Conservation (phyloP, 306 rosid genomes). For the Glycine tomentella region DNA sequence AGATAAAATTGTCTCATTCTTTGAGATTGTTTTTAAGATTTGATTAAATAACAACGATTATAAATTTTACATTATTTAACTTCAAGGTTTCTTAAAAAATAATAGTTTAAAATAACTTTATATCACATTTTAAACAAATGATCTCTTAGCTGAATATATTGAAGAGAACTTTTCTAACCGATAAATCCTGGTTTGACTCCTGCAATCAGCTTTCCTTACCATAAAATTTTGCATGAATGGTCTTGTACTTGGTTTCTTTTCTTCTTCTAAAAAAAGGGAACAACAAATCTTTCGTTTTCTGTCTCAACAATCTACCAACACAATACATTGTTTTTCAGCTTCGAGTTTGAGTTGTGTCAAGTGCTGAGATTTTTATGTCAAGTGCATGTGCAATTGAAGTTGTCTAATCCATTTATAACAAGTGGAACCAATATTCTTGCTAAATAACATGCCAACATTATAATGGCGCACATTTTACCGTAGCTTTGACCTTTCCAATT, state of each 20-base stretch:
- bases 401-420: constrained; percentile 18
- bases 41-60: no score
- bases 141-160: neutral
- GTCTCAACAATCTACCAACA: neutral
- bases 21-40: no score
- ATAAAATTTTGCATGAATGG: neutral
- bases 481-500: constrained; percentile 16
- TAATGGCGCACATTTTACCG: constrained; percentile 7
- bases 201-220: neutral
- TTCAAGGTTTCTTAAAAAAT: no score
- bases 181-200: neutral
- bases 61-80: no score
- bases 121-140: neutral
- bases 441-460: constrained; percentile 11
- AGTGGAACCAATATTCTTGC: neutral
- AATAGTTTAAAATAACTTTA: neutral
- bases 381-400: constrained; percentile 37
- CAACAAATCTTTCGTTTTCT: neutral
- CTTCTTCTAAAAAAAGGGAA: neutral
- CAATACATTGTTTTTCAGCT: no score
- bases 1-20: no score
- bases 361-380: constrained; percentile 17
- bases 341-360: neutral
- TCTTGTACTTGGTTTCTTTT: neutral
- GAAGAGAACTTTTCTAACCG: neutral